Conservation (phyloP, 1,284 basidiomycete species). For the Ustilago nuda region DNA sequence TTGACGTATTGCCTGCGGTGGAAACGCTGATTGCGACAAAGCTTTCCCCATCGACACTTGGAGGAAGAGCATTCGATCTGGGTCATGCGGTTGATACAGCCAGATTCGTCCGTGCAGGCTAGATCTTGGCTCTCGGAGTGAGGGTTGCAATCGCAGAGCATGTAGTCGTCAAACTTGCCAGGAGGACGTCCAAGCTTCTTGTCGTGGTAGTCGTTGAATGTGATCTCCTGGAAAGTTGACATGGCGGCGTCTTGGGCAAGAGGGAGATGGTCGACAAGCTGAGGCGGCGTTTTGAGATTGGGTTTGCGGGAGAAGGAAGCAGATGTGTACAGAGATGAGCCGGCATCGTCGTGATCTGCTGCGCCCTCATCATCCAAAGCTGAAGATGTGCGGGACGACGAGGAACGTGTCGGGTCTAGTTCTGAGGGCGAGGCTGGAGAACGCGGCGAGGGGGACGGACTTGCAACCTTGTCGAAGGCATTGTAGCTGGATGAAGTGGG, state of each 20-base stretch:
- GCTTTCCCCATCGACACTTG: constrained; percentile 84
- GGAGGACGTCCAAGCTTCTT: constrained; percentile 85
- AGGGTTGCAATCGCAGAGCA: constrained; percentile 63
- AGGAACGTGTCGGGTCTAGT: constrained; percentile 4
- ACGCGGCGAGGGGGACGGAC: constrained; percentile 6
- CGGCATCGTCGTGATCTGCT: constrained; percentile 17
- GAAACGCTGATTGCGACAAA: constrained; percentile 91
- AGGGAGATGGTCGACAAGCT: constrained; percentile 57
- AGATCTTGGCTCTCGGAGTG: constrained; percentile 33
- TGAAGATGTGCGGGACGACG: constrained; percentile 14
- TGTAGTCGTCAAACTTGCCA: constrained; percentile 79
- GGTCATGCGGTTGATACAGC: constrained; percentile 97
- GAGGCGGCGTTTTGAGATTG: constrained; percentile 39
- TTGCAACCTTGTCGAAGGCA: neutral
- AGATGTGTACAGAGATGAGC: constrained; percentile 16
- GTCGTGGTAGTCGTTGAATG: constrained; percentile 86
- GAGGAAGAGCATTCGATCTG: constrained; percentile 92
- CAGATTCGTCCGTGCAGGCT: constrained; percentile 88
- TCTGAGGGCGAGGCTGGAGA: constrained; percentile 11
- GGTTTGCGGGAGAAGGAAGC: constrained; percentile 29
- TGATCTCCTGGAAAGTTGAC: constrained; percentile 80
- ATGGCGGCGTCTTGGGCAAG: constrained; percentile 73
- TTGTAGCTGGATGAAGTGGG: neutral
- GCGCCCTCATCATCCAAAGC: constrained; percentile 24
- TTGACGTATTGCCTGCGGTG: constrained; percentile 84